Conservation (phyloP, 192 early-diverging fungal species). For the Coemansia furcata region DNA sequence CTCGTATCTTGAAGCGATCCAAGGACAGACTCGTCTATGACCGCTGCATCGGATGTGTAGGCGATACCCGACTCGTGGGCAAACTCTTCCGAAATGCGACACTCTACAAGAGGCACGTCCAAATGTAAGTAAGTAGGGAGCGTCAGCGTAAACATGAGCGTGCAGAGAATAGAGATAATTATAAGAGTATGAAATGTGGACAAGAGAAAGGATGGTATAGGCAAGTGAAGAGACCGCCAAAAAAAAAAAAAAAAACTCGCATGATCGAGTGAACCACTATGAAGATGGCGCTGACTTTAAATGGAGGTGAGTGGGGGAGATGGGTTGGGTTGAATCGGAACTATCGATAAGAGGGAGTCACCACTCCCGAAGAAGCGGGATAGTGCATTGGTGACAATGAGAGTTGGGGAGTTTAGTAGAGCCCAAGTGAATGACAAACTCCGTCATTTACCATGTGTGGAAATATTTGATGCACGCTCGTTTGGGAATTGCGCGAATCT, state of each 20-base stretch:
- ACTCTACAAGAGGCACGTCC: constrained; percentile 41
- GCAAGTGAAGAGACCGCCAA: background rate
- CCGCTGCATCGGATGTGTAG: constrained; percentile 10
- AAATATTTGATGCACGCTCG: background rate
- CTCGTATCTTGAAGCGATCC: background rate
- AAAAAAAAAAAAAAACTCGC: background rate
- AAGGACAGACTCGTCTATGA: background rate
- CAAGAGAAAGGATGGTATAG: background rate
- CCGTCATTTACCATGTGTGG: background rate
- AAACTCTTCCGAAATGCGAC: constrained; percentile 38
- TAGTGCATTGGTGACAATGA: background rate
- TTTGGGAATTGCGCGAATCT: background rate
- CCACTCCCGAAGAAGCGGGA: background rate
- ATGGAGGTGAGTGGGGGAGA: background rate
- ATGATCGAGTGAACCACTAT: background rate
- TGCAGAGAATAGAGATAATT: background rate
- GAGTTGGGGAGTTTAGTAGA: background rate
- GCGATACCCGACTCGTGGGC: constrained; percentile 34
- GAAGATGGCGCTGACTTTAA: background rate
- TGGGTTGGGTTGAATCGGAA: background rate
- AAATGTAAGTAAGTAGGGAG: constrained; percentile 7
- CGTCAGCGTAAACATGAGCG: constrained; percentile 18
- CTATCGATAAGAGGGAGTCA: background rate
- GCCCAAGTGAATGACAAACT: background rate
- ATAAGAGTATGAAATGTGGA: background rate